Evolutionary conservation across 768 basidiomycete species (phyloP), one percentile per base, ranked within the genome.

Genomic region (Cystobasidium ongulense): DNA sequence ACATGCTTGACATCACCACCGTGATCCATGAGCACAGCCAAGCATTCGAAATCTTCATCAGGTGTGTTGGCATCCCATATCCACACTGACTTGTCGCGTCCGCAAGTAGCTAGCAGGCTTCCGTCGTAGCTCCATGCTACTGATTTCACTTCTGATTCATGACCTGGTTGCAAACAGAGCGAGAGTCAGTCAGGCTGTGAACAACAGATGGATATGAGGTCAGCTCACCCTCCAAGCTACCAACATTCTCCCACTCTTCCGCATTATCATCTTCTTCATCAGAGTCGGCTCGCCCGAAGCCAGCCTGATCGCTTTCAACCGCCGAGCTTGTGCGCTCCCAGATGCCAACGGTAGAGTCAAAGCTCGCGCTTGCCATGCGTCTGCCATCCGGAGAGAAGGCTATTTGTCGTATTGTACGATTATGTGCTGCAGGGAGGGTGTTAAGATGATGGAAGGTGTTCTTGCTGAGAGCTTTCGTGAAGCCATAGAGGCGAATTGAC

Each of bases 71-170:
- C 92, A 85, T 97, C 95, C 95, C 96, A 99, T 39, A 99, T 86
- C 96, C 96, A 98, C 0, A 98, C 93, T 4, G 92, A 91, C 83
- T 98, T 99, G 82, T 98, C 96, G 74, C 96, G 84, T 77, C 90
- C 90, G 80, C 94, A 97, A 75, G 89, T 93, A 10, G 95, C 96
- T n/a, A 99, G 84, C 29, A 96, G 81, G 1, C 85, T 88, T 0
- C 86, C 88, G n/a, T 87, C 86, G 39, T 83, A 83, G 13, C 89
- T 91, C 81, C 89, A 97, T 1, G 87, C 89, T 0, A 94, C 90
- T 70, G 88, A 85, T 83, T 98, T 98, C 83, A 94, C 97, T 80
- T 99, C 95, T 67, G 80, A 93, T 80, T 97, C 95, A 80, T 97
- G 96, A 0, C 96, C 95, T 80, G 97, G 92, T 25, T 36, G 46